phyloP scores from a whole-genome alignment of 257 asterid genomes.

The Petunia axillaris region DNA sequence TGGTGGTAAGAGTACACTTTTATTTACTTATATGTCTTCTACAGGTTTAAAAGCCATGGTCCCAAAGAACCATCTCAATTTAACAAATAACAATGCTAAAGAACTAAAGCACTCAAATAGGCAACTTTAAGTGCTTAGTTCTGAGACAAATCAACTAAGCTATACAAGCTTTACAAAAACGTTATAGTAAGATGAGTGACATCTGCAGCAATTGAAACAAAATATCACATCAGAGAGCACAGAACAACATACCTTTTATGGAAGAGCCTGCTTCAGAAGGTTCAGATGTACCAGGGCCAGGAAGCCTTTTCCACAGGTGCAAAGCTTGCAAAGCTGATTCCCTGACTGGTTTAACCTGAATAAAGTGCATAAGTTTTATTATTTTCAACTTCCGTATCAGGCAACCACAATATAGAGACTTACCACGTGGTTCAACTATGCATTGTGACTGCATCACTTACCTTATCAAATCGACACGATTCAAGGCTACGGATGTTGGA shows the following conservation, averaged over 20 bases:
- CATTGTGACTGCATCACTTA: constrained; percentile 32
- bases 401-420: constrained; percentile 31
- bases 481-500: constrained; percentile 80
- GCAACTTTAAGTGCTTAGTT: neutral
- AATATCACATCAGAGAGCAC: constrained; percentile 31
- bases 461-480: constrained; percentile 97
- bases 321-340: constrained; percentile 88
- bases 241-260: constrained; percentile 57
- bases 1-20: too few relatives aligned
- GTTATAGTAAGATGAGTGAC: neutral
- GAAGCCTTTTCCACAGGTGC: constrained; percentile 81
- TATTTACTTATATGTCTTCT: too few relatives aligned
- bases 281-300: constrained; percentile 71
- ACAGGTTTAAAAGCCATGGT: neutral
- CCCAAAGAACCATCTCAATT: neutral
- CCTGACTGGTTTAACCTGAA: constrained; percentile 92
- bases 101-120: constrained; percentile 13
- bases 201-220: neutral
- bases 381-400: constrained; percentile 29
- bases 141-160: neutral
- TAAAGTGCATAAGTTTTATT: constrained; percentile 22
- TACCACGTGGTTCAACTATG: constrained; percentile 23
- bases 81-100: neutral
- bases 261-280: constrained; percentile 95
- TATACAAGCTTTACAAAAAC: neutral